Conservation (phyloP, 164 flowering plant species). For the Amborella trichopoda region DNA sequence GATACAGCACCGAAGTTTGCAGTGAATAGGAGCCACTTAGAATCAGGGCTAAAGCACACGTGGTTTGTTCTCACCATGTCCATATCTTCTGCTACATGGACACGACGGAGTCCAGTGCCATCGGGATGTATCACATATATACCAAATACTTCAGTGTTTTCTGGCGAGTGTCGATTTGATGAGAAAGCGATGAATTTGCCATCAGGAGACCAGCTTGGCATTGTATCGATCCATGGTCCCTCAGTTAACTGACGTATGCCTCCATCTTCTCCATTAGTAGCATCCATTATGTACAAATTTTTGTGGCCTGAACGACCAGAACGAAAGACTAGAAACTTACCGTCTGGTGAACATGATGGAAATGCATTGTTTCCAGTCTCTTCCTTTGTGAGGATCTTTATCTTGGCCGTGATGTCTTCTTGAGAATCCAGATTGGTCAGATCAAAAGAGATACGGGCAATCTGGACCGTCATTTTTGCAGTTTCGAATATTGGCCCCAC, state of each 20-base stretch:
- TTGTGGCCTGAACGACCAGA: conserved; percentile 78
- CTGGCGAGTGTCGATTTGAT: conserved; percentile 56
- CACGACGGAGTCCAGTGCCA: conserved; percentile 4
- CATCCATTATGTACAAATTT: conserved; percentile 62
- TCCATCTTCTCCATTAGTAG: conserved; percentile 52
- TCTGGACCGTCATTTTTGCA: conserved; percentile 43
- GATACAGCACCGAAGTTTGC: conserved; percentile 59
- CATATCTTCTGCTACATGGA: conserved; percentile 45
- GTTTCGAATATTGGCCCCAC: conserved; percentile 63
- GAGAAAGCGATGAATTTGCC: conserved; percentile 80
- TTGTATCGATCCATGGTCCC: conserved; percentile 86
- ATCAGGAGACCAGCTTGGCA: conserved; percentile 86
- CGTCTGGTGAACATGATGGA: conserved; percentile 80
- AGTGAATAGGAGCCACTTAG: conserved; percentile 68
- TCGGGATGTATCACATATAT: conserved; percentile 19
- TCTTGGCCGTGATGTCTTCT: conserved; percentile 26
- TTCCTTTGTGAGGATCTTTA: conserved; percentile 48
- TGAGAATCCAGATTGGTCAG: conserved; percentile 14
- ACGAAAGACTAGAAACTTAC: conserved; percentile 54
- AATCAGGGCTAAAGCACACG: conserved; percentile 64
- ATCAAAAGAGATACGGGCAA: conserved; percentile 56
- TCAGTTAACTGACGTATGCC: conserved; percentile 54
- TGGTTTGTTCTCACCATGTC: conserved; percentile 75
- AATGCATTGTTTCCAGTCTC: conserved; percentile 85
- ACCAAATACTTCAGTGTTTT: conserved; percentile 24